Evolutionary conservation across 192 early-diverging fungal species (phyloP).

Genomic region (Coemansia sp.): DNA sequence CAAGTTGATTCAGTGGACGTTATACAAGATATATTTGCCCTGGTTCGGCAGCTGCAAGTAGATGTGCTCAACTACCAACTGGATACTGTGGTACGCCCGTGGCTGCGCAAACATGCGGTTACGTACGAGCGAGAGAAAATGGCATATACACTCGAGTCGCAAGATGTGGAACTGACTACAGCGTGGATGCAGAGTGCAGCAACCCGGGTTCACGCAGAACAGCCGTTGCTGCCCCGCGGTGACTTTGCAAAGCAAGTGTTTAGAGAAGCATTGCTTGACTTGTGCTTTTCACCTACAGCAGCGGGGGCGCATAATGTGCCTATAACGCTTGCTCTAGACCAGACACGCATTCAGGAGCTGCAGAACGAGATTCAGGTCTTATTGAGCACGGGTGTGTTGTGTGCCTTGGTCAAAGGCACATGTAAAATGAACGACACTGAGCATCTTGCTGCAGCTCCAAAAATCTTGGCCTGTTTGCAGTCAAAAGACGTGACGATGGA

Average conservation of each 20-base stretch:
- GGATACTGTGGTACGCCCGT: conserved; percentile 38
- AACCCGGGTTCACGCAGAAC: not conserved
- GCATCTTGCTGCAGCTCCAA: conserved; percentile 9
- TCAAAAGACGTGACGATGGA: conserved; percentile 31
- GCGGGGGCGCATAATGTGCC: conserved; percentile 11
- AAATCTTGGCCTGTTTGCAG: conserved; percentile 15
- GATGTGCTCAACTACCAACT: conserved; percentile 48
- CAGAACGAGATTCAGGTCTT: conserved; percentile 45
- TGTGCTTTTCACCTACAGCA: conserved; percentile 30
- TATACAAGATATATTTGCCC: conserved; percentile 15
- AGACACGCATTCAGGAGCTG: conserved; percentile 19
- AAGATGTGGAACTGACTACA: conserved; percentile 5
- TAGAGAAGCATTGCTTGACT: conserved; percentile 32
- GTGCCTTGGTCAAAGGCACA: conserved; percentile 12
- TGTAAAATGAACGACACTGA: not conserved
- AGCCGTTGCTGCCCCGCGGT: not conserved
- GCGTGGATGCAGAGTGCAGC: conserved; percentile 30
- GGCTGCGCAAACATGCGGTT: conserved; percentile 33
- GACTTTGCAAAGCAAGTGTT: conserved; percentile 22
- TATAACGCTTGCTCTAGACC: conserved; percentile 27
- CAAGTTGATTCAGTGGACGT: conserved; percentile 3
- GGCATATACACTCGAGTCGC: conserved; percentile 10
- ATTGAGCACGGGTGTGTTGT: conserved; percentile 24
- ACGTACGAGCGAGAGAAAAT: conserved; percentile 41
- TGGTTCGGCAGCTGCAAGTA: conserved; percentile 29